phyloP scores from a whole-genome alignment of 495 filamentous ascomycete species.

The Cercophora samala region DNA sequence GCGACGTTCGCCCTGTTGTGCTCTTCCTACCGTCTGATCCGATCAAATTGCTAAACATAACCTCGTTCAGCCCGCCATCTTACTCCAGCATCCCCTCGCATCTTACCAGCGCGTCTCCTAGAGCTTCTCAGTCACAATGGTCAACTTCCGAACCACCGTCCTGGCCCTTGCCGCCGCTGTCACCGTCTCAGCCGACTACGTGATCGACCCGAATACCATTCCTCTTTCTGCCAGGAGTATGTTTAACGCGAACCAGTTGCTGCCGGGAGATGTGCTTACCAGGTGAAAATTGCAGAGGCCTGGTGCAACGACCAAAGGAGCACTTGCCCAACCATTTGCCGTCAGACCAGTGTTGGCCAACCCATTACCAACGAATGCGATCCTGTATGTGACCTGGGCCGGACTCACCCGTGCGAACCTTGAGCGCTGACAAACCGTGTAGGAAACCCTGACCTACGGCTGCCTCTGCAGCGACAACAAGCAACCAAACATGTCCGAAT shows the following conservation, averaged over 20 bases:
- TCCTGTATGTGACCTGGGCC: conserved; percentile 53
- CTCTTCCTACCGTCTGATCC: neutral
- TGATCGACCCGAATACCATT: conserved; percentile 61
- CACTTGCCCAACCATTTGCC: conserved; percentile 74
- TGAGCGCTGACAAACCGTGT: conserved; percentile 15
- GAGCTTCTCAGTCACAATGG: conserved; percentile 38
- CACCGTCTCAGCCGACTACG: conserved; percentile 45
- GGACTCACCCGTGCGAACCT: neutral
- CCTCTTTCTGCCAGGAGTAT: conserved; percentile 41
- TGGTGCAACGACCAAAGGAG: conserved; percentile 70
- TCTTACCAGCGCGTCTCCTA: neutral
- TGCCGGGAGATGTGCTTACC: conserved; percentile 24
- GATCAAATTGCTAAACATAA: neutral
- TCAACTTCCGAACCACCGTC: conserved; percentile 42
- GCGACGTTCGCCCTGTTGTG: conserved; percentile 8
- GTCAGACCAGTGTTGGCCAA: conserved; percentile 55
- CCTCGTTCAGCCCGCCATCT: neutral
- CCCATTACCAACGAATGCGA: conserved; percentile 65
- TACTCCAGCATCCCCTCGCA: conserved; percentile 1
- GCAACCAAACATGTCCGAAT: conserved; percentile 74
- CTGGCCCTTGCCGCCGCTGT: conserved; percentile 46
- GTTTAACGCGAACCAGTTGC: conserved; percentile 17
- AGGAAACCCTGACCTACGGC: conserved; percentile 65
- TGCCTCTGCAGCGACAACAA: conserved; percentile 74
- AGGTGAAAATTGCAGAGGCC: conserved; percentile 41